Conservation (phyloP, 257 asterid species). For the Solanum tacnaense region DNA sequence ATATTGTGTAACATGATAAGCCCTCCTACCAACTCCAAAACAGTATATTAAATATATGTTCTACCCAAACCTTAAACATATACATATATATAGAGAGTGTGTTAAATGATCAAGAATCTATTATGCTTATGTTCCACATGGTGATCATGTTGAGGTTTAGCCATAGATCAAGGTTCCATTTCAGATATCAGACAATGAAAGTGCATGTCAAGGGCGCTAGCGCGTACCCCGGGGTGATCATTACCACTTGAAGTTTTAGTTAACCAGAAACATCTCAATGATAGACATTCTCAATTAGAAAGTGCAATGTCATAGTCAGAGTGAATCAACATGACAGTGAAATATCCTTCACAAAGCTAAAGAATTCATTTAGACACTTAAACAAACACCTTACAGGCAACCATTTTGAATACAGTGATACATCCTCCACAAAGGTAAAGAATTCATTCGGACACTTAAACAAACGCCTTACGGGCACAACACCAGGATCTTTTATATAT, state of each 20-base stretch:
- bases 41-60: neutral
- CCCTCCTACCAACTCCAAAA: neutral
- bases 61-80: neutral
- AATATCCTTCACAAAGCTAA: neutral
- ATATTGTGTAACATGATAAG: neutral
- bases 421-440: neutral
- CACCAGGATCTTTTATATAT: too few species aligned
- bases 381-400: neutral
- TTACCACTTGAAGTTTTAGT: neutral
- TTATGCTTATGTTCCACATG: neutral
- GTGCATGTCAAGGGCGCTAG: neutral
- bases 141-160: neutral
- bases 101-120: neutral
- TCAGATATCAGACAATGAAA: neutral
- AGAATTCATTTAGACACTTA: neutral
- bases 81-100: neutral
- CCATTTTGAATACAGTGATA: neutral
- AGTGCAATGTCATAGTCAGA: neutral
- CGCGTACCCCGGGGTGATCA: neutral
- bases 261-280: neutral
- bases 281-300: neutral
- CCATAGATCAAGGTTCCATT: neutral
- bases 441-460: neutral
- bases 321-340: neutral
- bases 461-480: neutral